Conservation (phyloP, 306 rosid species). For the Chamaecrista fasciculata region DNA sequence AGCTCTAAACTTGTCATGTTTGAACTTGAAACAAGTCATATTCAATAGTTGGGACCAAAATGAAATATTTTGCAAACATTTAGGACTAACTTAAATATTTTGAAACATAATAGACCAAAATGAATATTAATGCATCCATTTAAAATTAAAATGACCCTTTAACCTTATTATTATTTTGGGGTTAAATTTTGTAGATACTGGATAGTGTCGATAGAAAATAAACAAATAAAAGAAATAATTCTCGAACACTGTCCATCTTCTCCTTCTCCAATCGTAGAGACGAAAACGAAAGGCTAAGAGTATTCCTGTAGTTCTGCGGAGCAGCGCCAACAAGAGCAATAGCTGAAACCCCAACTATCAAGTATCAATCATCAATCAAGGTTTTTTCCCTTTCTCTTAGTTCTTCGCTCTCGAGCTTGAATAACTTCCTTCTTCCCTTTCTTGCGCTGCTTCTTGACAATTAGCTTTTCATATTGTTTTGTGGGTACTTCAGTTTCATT, state of each 20-base stretch:
- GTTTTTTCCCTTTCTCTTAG: constrained; percentile 28
- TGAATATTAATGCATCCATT: too few relatives aligned
- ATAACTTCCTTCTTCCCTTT: neutral
- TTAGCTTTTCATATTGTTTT: neutral
- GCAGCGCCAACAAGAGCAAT: constrained; percentile 26
- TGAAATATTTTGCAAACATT: too few relatives aligned
- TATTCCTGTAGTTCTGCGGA: neutral
- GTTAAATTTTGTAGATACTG: too few relatives aligned
- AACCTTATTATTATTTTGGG: too few relatives aligned
- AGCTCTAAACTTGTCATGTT: too few relatives aligned
- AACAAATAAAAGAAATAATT: constrained; percentile 1
- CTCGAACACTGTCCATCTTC: constrained; percentile 44
- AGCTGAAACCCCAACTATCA: constrained; percentile 27
- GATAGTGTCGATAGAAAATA: too few relatives aligned
- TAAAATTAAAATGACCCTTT: too few relatives aligned
- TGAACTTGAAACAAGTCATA: too few relatives aligned
- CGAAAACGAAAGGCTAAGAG: constrained; percentile 28
- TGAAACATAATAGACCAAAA: too few relatives aligned
- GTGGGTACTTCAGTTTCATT: constrained; percentile 18
- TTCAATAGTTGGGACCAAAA: too few relatives aligned
- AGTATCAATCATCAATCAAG: constrained; percentile 23
- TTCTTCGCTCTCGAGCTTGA: neutral
- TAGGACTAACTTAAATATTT: too few relatives aligned
- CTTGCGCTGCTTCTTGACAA: constrained; percentile 17
- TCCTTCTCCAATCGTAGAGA: constrained; percentile 39